Evolutionary conservation across 768 basidiomycete genomes (phyloP).

Genomic region (Phaffia tasmanica): DNA sequence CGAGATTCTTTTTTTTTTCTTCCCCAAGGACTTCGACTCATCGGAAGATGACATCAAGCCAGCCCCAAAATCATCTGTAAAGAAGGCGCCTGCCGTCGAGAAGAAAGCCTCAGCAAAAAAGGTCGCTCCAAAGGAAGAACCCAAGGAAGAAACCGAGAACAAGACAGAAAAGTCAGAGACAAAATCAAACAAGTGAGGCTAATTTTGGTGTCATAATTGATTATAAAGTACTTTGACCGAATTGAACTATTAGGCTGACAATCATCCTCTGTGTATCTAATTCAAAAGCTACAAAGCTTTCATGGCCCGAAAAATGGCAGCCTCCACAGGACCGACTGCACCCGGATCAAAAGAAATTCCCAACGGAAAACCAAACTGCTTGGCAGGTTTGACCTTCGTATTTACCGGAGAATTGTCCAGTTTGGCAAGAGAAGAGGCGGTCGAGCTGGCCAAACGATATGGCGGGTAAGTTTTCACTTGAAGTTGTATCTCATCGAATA

Average conservation of each 20-base stretch:
- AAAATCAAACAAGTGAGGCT: slow-evolving; percentile 26
- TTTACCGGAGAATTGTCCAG: slow-evolving; percentile 88
- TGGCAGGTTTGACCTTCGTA: slow-evolving; percentile 79
- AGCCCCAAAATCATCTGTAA: slow-evolving; percentile 24
- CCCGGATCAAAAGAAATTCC: slow-evolving; percentile 58
- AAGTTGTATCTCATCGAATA: no score
- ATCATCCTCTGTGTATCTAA: slow-evolving; percentile 31
- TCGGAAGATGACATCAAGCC: slow-evolving; percentile 30
- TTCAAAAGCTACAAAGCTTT: slow-evolving; percentile 41
- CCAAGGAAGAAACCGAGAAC: slow-evolving; percentile 15
- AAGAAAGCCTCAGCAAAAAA: slow-evolving; percentile 26
- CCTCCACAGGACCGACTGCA: slow-evolving; percentile 30
- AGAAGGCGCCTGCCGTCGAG: slow-evolving; percentile 28
- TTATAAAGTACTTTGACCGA: slow-evolving; percentile 24
- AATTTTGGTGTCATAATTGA: slow-evolving; percentile 24
- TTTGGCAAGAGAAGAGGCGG: slow-evolving; percentile 75
- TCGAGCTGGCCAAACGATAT: slow-evolving; percentile 79
- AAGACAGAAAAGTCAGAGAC: slow-evolving; percentile 27
- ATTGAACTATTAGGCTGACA: slow-evolving; percentile 18
- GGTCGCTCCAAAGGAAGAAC: slow-evolving; percentile 4
- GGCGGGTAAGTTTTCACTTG: slow-evolving; percentile 57
- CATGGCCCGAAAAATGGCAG: slow-evolving; percentile 24
- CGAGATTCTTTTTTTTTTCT: no score
- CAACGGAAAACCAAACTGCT: slow-evolving; percentile 58
- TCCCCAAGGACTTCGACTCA: slow-evolving; percentile 3